phyloP scores from a whole-genome alignment of 1,284 basidiomycete genomes.

The Mycocalia duriaeana region DNA sequence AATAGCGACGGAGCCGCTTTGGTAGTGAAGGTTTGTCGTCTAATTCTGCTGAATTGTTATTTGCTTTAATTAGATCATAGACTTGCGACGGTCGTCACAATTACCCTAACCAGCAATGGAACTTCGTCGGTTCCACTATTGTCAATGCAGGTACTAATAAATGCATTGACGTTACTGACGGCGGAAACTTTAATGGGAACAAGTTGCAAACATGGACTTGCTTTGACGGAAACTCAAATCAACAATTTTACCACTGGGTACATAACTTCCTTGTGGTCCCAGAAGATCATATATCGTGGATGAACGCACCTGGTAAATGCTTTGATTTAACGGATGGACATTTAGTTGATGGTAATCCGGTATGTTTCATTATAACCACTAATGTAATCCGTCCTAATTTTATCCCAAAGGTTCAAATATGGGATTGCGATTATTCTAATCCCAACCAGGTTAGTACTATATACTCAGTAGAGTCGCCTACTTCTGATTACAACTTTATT shows the following conservation, averaged over 20 bases:
- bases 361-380: constrained; percentile 11
- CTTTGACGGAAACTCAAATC: constrained; percentile 24
- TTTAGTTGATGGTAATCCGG: constrained; percentile 26
- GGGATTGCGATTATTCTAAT: constrained; percentile 25
- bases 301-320: constrained; percentile 21
- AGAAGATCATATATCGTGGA: not conserved
- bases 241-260: constrained; percentile 32
- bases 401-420: constrained; percentile 26
- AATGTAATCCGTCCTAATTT: not conserved
- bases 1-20: constrained; percentile 9
- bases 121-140: not conserved
- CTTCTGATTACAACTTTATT: not conserved
- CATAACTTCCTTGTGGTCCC: not conserved
- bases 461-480: constrained; percentile 22
- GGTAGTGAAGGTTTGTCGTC: constrained; percentile 5
- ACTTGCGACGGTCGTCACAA: not conserved
- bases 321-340: constrained; percentile 32
- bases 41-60: not conserved
- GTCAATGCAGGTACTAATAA: constrained; percentile 16
- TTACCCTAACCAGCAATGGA: not conserved
- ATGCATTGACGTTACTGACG: constrained; percentile 33
- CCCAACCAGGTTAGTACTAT: constrained; percentile 27
- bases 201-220: constrained; percentile 39
- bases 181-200: constrained; percentile 27
- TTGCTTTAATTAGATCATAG: not conserved